Evolutionary conservation across 148 eudicot species (phyloP).

Genomic region (Cornus florida): DNA sequence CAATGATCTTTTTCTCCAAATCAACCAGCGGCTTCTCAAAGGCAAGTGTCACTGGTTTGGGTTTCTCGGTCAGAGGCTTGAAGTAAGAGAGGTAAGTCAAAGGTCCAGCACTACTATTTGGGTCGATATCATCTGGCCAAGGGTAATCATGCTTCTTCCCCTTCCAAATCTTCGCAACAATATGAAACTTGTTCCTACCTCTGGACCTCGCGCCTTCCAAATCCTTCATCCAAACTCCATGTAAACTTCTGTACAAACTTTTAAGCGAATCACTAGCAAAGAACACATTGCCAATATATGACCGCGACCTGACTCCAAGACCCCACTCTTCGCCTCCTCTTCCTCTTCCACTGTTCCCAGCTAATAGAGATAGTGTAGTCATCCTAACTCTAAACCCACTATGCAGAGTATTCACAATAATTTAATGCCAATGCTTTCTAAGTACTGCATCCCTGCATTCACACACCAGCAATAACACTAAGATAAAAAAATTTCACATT

Average conservation of each 20-base stretch:
- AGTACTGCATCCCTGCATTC: conserved; percentile 3
- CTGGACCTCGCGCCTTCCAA: background rate
- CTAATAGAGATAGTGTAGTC: conserved; percentile 19
- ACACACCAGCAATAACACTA: background rate
- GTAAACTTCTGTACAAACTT: background rate
- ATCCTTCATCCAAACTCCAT: conserved; percentile 9
- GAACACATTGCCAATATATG: conserved; percentile 6
- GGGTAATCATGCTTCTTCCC: conserved; percentile 34
- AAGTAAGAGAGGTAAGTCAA: conserved; percentile 25
- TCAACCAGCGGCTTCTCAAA: conserved; percentile 33
- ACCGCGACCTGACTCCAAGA: background rate
- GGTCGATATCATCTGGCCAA: conserved; percentile 28
- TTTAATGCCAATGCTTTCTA: background rate
- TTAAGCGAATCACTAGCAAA: background rate
- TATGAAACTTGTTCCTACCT: conserved; percentile 1
- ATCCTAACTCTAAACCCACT: conserved; percentile 8
- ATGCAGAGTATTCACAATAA: background rate
- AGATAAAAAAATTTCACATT: background rate
- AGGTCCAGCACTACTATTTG: conserved; percentile 2
- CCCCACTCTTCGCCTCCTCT: background rate
- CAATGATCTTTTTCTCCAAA: conserved; percentile 27
- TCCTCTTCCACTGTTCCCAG: conserved; percentile 16
- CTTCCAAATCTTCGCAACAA: conserved; percentile 20
- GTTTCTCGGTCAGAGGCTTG: conserved; percentile 31
- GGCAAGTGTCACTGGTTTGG: conserved; percentile 27